These are phyloP conservation scores for Paecilomyces variotii DNA, from an alignment of 2,329 filamentous ascomycete species.

Conservation along the genomic window DNA sequence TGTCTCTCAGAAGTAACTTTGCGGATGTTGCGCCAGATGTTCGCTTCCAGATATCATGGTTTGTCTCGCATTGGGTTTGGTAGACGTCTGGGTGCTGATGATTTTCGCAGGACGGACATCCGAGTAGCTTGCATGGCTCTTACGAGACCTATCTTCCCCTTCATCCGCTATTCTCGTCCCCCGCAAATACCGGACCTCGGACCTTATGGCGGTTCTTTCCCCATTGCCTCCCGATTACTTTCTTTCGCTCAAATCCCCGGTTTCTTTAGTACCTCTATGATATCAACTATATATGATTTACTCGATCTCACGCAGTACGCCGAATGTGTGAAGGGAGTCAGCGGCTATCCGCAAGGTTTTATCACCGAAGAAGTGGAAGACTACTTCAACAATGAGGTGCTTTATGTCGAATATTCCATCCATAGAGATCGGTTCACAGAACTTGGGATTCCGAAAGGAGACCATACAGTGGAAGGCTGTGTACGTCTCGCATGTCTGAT, in stretches of 20 bases:
- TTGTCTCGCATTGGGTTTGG: constrained; percentile 2
- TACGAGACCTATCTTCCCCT: constrained; percentile 31
- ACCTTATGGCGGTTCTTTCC: constrained; percentile 21
- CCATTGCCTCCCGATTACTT: constrained; percentile 25
- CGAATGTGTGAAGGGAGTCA: constrained; percentile 27
- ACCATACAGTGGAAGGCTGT: constrained; percentile 30
- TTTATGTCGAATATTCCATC: constrained; percentile 30
- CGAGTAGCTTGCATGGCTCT: constrained; percentile 32
- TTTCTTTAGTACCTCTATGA: constrained; percentile 23
- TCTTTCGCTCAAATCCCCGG: constrained; percentile 26
- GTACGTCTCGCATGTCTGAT: constrained; percentile 29
- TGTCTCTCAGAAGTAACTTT: constrained; percentile 28
- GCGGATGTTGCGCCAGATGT: constrained; percentile 29
- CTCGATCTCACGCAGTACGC: constrained; percentile 28
- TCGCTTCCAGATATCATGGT: constrained; percentile 35
- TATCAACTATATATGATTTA: constrained; percentile 26
- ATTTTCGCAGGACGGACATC: constrained; percentile 27
- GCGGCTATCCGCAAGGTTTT: constrained; percentile 13
- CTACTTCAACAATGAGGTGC: constrained; percentile 34
- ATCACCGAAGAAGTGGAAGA: constrained; percentile 29
- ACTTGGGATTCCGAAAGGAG: constrained; percentile 24
- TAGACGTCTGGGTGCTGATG: not conserved
- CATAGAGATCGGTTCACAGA: constrained; percentile 28
- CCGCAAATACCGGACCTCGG: constrained; percentile 18
- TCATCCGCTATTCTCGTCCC: constrained; percentile 27